phyloP scores from a whole-genome alignment of 2,329 filamentous ascomycete species.

The Teratosphaeriaceae sp. region DNA sequence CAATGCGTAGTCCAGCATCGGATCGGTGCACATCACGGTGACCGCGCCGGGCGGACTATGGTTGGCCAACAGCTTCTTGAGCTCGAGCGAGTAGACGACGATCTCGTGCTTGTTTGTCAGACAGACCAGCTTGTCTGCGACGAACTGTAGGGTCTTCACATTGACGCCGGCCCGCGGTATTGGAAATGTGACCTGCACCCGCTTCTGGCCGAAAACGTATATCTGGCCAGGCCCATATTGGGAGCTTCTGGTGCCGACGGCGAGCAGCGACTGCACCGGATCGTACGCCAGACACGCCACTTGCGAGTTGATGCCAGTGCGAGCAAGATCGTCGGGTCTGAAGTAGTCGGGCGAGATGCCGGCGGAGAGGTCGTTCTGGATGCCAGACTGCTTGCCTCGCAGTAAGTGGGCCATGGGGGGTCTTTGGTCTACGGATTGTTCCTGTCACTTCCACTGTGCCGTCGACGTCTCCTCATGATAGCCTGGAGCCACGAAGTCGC shows the following conservation, averaged over 20 bases:
- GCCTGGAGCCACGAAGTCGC: no score
- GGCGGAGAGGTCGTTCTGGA: constrained; percentile 83
- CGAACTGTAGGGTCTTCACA: constrained; percentile 74
- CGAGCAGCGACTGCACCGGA: constrained; percentile 86
- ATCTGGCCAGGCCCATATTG: constrained; percentile 81
- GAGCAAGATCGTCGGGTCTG: constrained; percentile 69
- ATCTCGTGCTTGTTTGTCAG: constrained; percentile 83
- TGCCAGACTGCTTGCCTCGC: constrained; percentile 85
- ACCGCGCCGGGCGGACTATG: constrained; percentile 74
- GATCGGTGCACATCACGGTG: constrained; percentile 70
- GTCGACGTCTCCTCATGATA: no score
- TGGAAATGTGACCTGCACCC: constrained; percentile 69
- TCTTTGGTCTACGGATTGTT: not conserved
- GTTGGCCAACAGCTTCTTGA: constrained; percentile 57
- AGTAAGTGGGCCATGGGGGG: constrained; percentile 76
- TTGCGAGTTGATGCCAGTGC: constrained; percentile 65
- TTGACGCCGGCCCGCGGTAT: constrained; percentile 63
- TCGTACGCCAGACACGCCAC: constrained; percentile 81
- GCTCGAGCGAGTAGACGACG: constrained; percentile 72
- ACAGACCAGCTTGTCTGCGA: constrained; percentile 75
- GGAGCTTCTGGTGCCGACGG: constrained; percentile 82
- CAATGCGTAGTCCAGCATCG: constrained; percentile 88
- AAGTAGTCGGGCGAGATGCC: constrained; percentile 74
- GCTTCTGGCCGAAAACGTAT: constrained; percentile 77
- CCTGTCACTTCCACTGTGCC: not conserved